Conservation (phyloP, 2,329 filamentous ascomycete genomes). For the Trichoderma afroharzianum region DNA sequence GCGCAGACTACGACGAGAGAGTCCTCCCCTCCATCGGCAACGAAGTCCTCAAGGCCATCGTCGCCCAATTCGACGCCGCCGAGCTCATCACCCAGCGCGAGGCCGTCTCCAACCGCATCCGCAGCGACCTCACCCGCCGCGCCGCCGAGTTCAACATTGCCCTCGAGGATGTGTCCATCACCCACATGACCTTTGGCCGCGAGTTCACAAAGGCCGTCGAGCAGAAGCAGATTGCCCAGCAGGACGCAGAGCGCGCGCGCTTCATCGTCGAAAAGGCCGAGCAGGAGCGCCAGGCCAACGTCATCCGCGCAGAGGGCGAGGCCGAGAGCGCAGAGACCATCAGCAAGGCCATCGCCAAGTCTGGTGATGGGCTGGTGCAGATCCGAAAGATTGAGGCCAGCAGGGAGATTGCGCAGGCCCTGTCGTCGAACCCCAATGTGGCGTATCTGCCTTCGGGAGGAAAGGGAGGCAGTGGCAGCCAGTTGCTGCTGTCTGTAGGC, state of each 20-base stretch:
- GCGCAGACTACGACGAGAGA: constrained; percentile 96
- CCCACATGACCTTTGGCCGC: constrained; percentile 99
- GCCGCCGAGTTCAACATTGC: constrained; percentile 98
- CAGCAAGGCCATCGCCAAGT: constrained; percentile 86
- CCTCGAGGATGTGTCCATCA: constrained; percentile 97
- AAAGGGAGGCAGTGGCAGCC: constrained; percentile 55
- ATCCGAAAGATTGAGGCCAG: constrained; percentile 97
- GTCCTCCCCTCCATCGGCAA: constrained; percentile 98
- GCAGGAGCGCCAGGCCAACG: constrained; percentile 97
- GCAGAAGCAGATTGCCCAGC: constrained; percentile 99
- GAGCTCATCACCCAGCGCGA: constrained; percentile 99
- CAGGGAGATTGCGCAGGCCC: constrained; percentile 87
- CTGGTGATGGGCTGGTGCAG: constrained; percentile 88
- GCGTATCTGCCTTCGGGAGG: constrained; percentile 76
- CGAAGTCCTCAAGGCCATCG: constrained; percentile 97
- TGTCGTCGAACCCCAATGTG: constrained; percentile 89
- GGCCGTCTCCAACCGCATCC: constrained; percentile 92
- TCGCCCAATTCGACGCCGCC: constrained; percentile 96
- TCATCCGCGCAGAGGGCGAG: constrained; percentile 97
- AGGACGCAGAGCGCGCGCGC: constrained; percentile 93
- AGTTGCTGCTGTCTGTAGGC: constrained; percentile 52
- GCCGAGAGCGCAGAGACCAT: constrained; percentile 96
- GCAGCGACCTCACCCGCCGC: constrained; percentile 83
- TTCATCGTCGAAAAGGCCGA: constrained; percentile 99
- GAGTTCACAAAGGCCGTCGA: constrained; percentile 99